A percentile compares a stretch with the other conserved stretches of the same genome.
Conservation (phyloP, 108 stramenopile genomes). For the Schizochytrium sp. region DNA sequence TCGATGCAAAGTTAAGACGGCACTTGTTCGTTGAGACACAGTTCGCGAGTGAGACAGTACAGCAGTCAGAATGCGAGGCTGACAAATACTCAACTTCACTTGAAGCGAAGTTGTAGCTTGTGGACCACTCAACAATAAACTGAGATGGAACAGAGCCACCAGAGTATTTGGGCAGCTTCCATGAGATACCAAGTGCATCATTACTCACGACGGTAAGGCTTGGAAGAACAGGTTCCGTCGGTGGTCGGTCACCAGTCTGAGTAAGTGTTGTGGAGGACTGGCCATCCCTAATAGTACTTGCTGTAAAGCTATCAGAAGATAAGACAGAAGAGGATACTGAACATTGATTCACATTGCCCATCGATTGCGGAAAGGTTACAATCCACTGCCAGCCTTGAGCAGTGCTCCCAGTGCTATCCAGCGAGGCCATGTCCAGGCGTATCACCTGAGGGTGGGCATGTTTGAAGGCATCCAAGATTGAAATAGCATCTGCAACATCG, state of each 20-base stretch:
- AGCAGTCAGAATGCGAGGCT: not conserved
- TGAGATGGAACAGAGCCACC: conserved; percentile 16
- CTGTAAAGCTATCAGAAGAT: not conserved
- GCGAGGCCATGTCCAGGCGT: not conserved
- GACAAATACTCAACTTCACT: not conserved
- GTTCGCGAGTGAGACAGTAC: not conserved
- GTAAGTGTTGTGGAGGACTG: not conserved
- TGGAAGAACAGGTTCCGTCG: not conserved
- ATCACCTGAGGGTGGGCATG: not conserved
- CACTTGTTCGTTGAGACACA: not conserved
- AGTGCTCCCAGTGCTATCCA: not conserved
- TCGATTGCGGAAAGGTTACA: not conserved
- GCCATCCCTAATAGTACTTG: not conserved
- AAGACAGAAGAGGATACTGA: not conserved
- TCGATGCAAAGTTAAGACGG: not conserved
- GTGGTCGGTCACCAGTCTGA: not conserved
- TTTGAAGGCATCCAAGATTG: conserved; percentile 72
- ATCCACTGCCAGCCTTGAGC: not conserved
- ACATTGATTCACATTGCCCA: not conserved
- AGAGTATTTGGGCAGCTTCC: conserved; percentile 24
- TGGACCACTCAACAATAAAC: conserved; percentile 57
- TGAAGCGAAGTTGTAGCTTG: not conserved
- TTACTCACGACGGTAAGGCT: conserved; percentile 47
- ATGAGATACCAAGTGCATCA: conserved; percentile 16
- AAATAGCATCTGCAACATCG: conserved; percentile 70